phyloP scores from a whole-genome alignment of 352 stramenopile genomes.

The Elongisporangium anandrum region DNA sequence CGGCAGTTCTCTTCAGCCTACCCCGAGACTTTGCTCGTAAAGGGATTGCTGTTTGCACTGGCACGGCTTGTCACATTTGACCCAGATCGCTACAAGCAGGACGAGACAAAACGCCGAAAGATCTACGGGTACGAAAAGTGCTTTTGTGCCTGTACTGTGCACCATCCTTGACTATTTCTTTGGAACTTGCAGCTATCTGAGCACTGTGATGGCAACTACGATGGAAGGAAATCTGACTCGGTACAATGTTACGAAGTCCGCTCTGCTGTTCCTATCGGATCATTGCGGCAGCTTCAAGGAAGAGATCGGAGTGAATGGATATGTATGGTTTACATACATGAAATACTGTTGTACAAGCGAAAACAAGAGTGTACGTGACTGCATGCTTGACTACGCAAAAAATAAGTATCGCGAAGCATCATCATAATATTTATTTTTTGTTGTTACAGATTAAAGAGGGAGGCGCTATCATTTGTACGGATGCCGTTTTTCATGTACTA shows the following conservation, averaged over 20 bases:
- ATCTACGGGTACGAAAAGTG: conserved; percentile 54
- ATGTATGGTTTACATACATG: conserved; percentile 65
- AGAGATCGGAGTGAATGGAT: conserved; percentile 49
- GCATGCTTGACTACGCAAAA: not conserved
- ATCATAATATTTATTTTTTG: conserved; percentile 1
- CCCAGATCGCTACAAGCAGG: conserved; percentile 32
- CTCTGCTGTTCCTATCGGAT: conserved; percentile 43
- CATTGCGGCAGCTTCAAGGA: conserved; percentile 34
- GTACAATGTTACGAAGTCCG: conserved; percentile 65
- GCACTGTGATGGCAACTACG: conserved; percentile 54
- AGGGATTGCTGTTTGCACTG: conserved; percentile 60
- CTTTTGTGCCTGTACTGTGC: not conserved
- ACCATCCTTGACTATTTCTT: conserved; percentile 4
- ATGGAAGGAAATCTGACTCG: conserved; percentile 53
- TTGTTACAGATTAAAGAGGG: conserved; percentile 59
- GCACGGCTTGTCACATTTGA: conserved; percentile 51
- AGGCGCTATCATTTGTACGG: conserved; percentile 40
- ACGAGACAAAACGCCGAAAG: conserved; percentile 36
- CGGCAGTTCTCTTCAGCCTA: conserved; percentile 66
- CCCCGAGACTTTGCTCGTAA: conserved; percentile 75
- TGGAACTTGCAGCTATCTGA: conserved; percentile 41
- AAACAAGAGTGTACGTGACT: conserved; percentile 59
- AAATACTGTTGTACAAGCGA: conserved; percentile 61
- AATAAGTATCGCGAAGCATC: not conserved
- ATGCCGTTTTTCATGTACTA: conserved; percentile 37